Base-by-base conservation (phyloP, 1,284 basidiomycete species). In the Ustilago bromivora region DNA sequence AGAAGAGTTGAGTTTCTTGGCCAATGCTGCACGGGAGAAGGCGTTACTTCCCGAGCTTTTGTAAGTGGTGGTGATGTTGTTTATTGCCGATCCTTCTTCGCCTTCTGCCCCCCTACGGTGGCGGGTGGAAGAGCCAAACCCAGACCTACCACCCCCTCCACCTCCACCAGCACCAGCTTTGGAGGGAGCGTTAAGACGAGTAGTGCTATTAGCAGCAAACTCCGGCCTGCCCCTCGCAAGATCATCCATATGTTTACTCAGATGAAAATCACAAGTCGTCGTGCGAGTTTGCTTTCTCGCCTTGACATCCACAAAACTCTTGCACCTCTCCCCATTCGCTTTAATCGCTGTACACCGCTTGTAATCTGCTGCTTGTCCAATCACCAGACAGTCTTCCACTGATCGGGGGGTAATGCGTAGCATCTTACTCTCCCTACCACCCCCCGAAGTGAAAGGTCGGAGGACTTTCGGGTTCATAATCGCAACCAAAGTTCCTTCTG, bases 401-500 rank as follows among this genome's bases (percentile, higher is more conserved):
- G 91, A 93, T 55, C 92, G 91, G 0, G 96, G 96, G 0, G 94
- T 96, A 56, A 99, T 87, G 0, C 94, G 94, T 7, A 98, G 90
- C 31, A 95, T 91, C 77, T 96, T 94, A 47, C 90, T 57, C 43
- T 77, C 64, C 9, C 19, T 3, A 5, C 65, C 63, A 32, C 49
- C 56, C 73, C 92, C 61, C 3, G 56, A 32, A 8, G 46, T n/a
- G 31, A 47, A 91, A 13, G 94, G 94, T 80, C 93, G 93, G 62
- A 96, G 88, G 43, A 98, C 90, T 67, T 90, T 90, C 0, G 96
- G 95, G 83, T 96, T 98, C 32, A 98, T 87, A 40, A 99, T 89
- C 0, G 94, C 94, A 32, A 99, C 88, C 3, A 98, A 93, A 54
- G 94, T 92, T 1, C 96, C 96, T 73, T 95, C 93, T 56, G 90